Evolutionary conservation across 2,329 filamentous ascomycete species (phyloP), one percentile per base, ranked within the genome.

Genomic region (Clonostachys rhizophaga): DNA sequence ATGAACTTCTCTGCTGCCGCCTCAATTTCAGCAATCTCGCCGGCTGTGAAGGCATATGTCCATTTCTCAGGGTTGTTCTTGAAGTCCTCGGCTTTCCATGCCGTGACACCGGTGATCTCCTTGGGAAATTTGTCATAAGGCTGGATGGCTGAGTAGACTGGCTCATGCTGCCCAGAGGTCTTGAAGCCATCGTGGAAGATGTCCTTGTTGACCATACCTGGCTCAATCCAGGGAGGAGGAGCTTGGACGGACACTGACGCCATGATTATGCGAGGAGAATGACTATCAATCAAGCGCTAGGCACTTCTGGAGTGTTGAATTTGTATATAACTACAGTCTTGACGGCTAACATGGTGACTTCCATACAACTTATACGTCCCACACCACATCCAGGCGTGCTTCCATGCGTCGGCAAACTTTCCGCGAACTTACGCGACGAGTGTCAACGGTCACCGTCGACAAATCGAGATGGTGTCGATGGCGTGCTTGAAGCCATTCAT

Each of bases 91-190:
- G 77, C 74, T 46, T 77, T 74, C 88, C 88, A 92, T 33, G 88
- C 81, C 0, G 87, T 91, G 1, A 79, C 79, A 12, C 87, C 87
- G 0, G 74, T 74, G 60, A 91, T 89, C 49, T 84, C 67, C 49
- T 79, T 79, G 40, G 88, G 88, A 57, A 91, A 92, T 13, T 76
- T 74, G 0, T 76, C 72, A 62, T 89, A 92, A 0, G 86, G 79
- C 43, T 69, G 71, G 16, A 92, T 65, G 9, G 75, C 67, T 33
- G 83, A 73, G 58, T 84, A 85, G 35, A 87, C 63, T 2, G 88
- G 88, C 24, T 79, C 73, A 55, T 88, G 84, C 61, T 92, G 88
- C 37, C 88, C 88, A 1, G 85, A 76, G 1, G 75, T 78, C 39
- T 69, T 65, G 59, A 71, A 70, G 37, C 71, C 71, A 44, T 75